Evolutionary conservation across 305 asterid genomes (phyloP), one percentile per base, ranked within the genome.

Genomic region (Rubia balearica): DNA sequence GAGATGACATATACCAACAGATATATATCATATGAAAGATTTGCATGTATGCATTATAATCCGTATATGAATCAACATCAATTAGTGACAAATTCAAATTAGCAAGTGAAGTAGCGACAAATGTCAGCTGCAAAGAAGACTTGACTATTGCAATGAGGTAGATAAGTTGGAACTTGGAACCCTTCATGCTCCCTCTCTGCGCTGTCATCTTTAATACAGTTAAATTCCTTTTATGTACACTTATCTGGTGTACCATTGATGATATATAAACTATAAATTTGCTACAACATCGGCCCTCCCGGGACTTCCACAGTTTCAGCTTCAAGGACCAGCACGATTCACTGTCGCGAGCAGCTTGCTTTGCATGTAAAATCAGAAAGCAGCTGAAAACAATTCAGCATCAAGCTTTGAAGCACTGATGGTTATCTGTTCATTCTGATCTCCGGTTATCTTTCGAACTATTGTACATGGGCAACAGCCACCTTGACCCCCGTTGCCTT

Each of bases 391-490:
- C 67, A 55, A 69, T 24, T 55, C 75, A 64, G 46, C 48, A 16
- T 65, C 38, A 57, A 69, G 67, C 27, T 36, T 63, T 33, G 4
- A 9, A 55, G 27, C 62, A 16, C 62, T n/a, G 33, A 7, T 7
- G 53, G 38, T 12, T 9, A 3, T 74, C 49, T 3, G 63, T 73
- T 89, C 86, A 95, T 65, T 95, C 99, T 53, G 96, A 86, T 87
- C 99, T 87, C 46, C 89, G 84, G 36, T 81, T 80, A 62, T 88
- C 96, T 79, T 95, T 94, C 19, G 66, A 84, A 73, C 68, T 95
- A 83, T 62, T 84, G 84, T 90, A 86, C 65, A 95, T 48, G 16
- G 98, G 99, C 67, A 95, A 80, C 63, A 81, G 55, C 97, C 90
- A 87, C 61, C 80, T 82, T 2, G 92, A 64, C 8, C 90, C 85